phyloP scores from a whole-genome alignment of 495 filamentous ascomycete genomes.

The Cladorrhinum samala region DNA sequence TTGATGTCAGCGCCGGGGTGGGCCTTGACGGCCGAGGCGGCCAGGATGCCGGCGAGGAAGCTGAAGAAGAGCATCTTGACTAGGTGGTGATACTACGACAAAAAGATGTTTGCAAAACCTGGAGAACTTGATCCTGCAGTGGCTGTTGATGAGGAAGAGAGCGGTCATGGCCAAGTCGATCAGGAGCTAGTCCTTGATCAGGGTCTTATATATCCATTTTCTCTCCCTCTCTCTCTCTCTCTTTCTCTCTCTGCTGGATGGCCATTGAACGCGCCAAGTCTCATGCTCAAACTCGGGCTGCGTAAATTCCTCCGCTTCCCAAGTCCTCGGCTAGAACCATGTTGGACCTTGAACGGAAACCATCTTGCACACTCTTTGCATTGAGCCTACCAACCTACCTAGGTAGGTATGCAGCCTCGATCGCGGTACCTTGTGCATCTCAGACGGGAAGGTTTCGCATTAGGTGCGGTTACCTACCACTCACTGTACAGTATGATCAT shows the following conservation, averaged over 20 bases:
- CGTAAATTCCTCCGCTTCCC: background rate
- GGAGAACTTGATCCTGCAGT: background rate
- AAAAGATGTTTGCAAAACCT: too few relatives aligned
- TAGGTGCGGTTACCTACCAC: too few relatives aligned
- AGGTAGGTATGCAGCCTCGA: background rate
- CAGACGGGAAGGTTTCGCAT: background rate
- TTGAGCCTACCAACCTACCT: too few relatives aligned
- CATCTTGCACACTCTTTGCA: too few relatives aligned
- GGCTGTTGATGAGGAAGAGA: background rate
- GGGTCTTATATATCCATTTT: background rate
- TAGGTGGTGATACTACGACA: too few relatives aligned
- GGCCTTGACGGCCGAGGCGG: slow-evolving; percentile 7
- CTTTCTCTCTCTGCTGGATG: too few relatives aligned
- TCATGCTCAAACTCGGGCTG: too few relatives aligned
- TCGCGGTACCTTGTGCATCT: background rate
- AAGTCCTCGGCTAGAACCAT: background rate
- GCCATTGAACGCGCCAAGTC: too few relatives aligned
- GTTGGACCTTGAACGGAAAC: background rate
- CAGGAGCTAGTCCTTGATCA: too few relatives aligned
- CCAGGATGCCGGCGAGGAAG: slow-evolving; percentile 6
- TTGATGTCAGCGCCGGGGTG: slow-evolving; percentile 11
- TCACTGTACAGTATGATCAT: too few relatives aligned
- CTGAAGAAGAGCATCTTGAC: slow-evolving; percentile 12
- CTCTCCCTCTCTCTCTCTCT: too few relatives aligned
- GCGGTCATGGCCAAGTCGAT: background rate